Base-by-base conservation (phyloP, 1,284 basidiomycete genomes). In the Vanrija pseudolonga region DNA sequence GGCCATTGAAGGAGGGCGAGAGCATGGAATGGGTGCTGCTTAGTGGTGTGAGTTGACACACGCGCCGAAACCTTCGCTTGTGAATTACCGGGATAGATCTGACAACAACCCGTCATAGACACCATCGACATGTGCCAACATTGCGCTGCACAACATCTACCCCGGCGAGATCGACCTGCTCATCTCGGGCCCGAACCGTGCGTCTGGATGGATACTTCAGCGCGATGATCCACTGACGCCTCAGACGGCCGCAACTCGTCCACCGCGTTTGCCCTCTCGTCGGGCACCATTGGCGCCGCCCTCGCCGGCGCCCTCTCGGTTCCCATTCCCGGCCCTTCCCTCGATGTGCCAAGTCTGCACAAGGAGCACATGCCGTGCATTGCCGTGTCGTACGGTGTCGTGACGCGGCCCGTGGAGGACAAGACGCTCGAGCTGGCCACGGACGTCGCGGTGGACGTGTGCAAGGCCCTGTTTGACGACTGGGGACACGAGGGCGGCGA, bases 211-310 rank as follows among this genome's bases (percentile, higher is more conserved):
- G 4, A 15, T 43, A 14, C 12, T 18, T 18, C 15, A 20, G 7
- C 36, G 9, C 18, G 9, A 28, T 4, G 37, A 18, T 32, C 40
- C 19, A 15, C 48, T 23, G 12, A 38, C 28, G 24, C 5, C 24
- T 12, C 51, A 76, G 73, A 77, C 49, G 90, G 90, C 18, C 83
- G 89, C 32, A 93, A 93, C 72, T 88, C 86, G 6, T 90, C 89
- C 2, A 72, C 89, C 38, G 90, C 90, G 1, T 90, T 92, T 68
- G 82, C 87, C 6, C 79, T 94, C 40, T 91, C 89, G 0, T 91
- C 89, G 19, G 93, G 93, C 0, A 96, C 93, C 1, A 81, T 96
- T 57, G 92, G 93, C 39, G 91, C 90, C 2, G 88, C 92, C 2
- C 79, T 95, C 64, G 92, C 90, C 39, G 91, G 89, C 6, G 87